These are phyloP conservation scores for Skeletonema costatum DNA, from an alignment of 108 stramenopile genomes.

Conservation along the genomic window DNA sequence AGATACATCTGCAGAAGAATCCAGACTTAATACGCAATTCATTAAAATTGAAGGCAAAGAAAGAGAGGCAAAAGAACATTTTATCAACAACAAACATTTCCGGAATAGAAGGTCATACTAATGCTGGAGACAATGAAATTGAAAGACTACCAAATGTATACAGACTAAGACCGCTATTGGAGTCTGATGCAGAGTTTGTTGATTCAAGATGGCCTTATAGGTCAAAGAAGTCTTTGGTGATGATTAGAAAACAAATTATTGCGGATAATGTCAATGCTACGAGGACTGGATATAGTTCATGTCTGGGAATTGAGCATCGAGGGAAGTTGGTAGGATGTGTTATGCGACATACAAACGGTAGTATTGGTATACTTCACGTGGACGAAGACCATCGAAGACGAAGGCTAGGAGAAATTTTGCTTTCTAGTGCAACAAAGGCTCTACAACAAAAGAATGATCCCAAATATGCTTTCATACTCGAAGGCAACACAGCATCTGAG, in stretches of 20 bases:
- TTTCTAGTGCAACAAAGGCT: conserved; percentile 37
- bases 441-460: conserved; percentile 12
- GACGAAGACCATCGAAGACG: conserved; percentile 42
- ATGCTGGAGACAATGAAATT: conserved; percentile 1
- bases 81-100: conserved; percentile 10
- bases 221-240: conserved; percentile 9
- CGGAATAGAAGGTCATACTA: not conserved
- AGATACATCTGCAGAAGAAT: conserved; percentile 2
- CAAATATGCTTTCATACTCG: conserved; percentile 49
- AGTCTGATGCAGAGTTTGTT: conserved; percentile 25
- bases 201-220: conserved; percentile 32
- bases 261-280: conserved; percentile 17
- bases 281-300: conserved; percentile 14
- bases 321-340: conserved; percentile 44
- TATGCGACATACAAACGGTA: conserved; percentile 49
- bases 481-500: conserved; percentile 59
- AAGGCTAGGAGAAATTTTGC: conserved; percentile 43
- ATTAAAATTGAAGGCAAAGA: conserved; percentile 19
- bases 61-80: conserved; percentile 14
- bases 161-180: conserved; percentile 6
- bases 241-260: conserved; percentile 24
- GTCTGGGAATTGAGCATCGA: conserved; percentile 50
- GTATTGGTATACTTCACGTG: conserved; percentile 57
- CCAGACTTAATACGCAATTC: conserved; percentile 8
- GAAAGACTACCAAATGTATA: conserved; percentile 4